These are phyloP conservation scores for Salix udensis DNA, from an alignment of 345 rosid species.

Conservation along the genomic window DNA sequence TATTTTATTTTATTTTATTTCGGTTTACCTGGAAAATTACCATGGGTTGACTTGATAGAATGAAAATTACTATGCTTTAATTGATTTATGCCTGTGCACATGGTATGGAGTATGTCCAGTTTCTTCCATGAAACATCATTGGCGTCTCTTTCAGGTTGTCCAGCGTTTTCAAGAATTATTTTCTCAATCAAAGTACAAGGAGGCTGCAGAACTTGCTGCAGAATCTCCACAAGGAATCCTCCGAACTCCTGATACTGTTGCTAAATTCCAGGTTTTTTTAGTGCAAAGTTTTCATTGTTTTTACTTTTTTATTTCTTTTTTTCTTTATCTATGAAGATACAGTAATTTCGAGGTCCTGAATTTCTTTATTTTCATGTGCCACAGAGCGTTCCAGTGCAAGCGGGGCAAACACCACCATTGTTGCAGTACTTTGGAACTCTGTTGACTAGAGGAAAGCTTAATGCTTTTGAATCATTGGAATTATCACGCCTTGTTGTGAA, in stretches of 20 bases:
- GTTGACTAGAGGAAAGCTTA: conserved; percentile 82
- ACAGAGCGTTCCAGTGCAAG: conserved; percentile 96
- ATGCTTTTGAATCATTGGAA: conserved; percentile 92
- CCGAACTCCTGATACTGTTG: conserved; percentile 89
- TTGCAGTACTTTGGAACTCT: conserved; percentile 95
- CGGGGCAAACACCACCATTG: conserved; percentile 94
- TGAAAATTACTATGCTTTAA: neutral
- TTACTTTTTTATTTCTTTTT: neutral
- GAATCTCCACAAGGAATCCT: conserved; percentile 95
- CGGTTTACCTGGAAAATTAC: neutral
- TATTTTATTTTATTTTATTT: neutral
- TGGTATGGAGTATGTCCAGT: neutral
- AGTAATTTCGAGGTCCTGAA: neutral
- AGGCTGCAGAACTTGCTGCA: conserved; percentile 99
- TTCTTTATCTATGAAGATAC: neutral
- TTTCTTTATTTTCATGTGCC: neutral
- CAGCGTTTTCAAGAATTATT: conserved; percentile 93
- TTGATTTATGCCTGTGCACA: neutral
- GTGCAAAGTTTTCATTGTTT: neutral
- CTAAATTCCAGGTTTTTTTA: conserved; percentile 78
- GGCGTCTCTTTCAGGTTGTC: conserved; percentile 56
- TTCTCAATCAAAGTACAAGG: conserved; percentile 93
- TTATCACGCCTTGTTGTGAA: conserved; percentile 93
- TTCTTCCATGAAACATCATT: neutral
- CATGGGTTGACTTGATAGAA: neutral